A percentile compares a stretch with the other conserved stretches of the same genome.
Conservation (phyloP, 176 grass and related monocot genomes). For the Puya raimondii region DNA sequence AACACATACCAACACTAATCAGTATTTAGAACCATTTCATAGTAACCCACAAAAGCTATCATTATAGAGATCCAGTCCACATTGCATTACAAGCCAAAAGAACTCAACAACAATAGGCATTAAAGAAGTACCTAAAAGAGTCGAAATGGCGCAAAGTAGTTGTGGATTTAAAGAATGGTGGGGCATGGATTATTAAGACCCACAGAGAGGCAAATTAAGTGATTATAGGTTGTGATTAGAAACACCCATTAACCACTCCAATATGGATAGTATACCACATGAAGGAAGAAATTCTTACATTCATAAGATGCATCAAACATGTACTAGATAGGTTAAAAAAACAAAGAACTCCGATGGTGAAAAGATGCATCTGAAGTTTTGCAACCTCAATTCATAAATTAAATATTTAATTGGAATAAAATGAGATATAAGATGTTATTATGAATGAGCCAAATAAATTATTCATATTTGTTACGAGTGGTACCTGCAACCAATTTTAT, state of each 20-base stretch:
- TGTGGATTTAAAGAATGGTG: conserved; percentile 1
- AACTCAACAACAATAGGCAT: neutral
- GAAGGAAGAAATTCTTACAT: neutral
- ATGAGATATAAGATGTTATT: neutral
- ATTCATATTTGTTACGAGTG: too few species aligned
- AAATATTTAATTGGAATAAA: neutral
- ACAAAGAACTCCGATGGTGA: neutral
- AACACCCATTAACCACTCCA: neutral
- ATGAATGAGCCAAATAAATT: neutral
- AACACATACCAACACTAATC: neutral
- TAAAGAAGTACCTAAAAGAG: conserved; percentile 7
- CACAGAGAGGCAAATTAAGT: neutral
- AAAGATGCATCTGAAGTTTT: neutral
- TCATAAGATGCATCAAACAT: neutral
- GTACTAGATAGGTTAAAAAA: neutral
- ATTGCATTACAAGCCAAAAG: neutral
- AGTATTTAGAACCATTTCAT: neutral
- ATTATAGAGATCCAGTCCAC: neutral
- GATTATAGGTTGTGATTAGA: conserved; percentile 1
- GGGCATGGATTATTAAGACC: conserved; percentile 1
- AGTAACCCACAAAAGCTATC: neutral
- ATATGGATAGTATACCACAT: neutral
- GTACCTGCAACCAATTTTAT: too few species aligned
- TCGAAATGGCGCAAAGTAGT: conserved; percentile 1
- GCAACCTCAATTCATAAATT: too few species aligned